Evolutionary conservation across 257 asterid species (phyloP), one percentile per base, ranked within the genome.

Genomic region (Solanum stenotomum): DNA sequence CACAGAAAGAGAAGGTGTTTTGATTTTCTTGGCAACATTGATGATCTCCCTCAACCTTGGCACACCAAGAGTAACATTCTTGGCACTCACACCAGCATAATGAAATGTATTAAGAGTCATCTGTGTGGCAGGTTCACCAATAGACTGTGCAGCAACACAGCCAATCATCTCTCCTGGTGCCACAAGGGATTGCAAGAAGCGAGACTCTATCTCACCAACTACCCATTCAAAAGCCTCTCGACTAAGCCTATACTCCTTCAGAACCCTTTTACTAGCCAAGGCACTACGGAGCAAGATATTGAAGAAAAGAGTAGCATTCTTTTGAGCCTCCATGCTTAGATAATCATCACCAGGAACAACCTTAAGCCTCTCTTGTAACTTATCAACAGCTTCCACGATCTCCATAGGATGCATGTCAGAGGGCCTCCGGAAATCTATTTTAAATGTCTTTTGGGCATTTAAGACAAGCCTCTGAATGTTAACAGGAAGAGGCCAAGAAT

Each of bases 31-130:
- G 33, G 99, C 99, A 87, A 96, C 99, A 89, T 97, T 97, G 68
- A 97, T 97, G 89, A 97, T 97, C 93, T 97, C 99, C 95, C 99
- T 95, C 95, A 97, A 88, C 95, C 99, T 92, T 13, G 99, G 99
- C 44, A 97, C 99, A 90, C 99, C 99, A 84, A 97, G 91, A 84
- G 99, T 97, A 90, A 97, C 99, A 89, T 97, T 97, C 93, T 97
- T 97, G 83, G 99, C 99, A 94, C 99, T 97, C 86, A 97, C 99
- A 95, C 99, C 99, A 93, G 99, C 99, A 94, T 94, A 97, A 70
- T 97, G 99, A 86, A 97, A 97, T 3, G 99, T 97, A 88, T 97
- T 97, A 25, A 97, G 98, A 83, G 99, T 97, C 99, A 97, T 97
- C 93, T 97, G 99, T 8, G 99, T 97, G 9, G 99, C 99, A 63